phyloP scores from a whole-genome alignment of 192 early-diverging fungal genomes.

The Piromyces finnis region DNA sequence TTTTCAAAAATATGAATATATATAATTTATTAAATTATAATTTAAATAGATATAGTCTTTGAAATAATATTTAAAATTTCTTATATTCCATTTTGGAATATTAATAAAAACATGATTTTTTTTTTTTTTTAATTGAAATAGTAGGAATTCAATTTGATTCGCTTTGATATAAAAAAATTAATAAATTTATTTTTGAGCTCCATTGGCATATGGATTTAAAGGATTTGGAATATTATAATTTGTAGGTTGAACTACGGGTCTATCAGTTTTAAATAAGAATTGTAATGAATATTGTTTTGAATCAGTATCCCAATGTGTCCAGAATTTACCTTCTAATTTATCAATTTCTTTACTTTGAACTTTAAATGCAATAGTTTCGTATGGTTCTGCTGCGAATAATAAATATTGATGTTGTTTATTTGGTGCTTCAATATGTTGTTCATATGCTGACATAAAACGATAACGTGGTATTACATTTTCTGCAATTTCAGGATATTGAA shows the following conservation, averaged over 20 bases:
- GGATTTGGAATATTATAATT: background rate
- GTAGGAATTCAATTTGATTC: no score
- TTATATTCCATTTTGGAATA: no score
- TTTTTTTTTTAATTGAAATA: no score
- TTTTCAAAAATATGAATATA: no score
- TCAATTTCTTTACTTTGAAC: conserved; percentile 89
- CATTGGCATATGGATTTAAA: background rate
- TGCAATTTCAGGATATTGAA: conserved; percentile 80
- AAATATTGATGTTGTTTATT: conserved; percentile 82
- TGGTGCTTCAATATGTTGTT: conserved; percentile 77
- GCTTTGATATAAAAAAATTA: no score
- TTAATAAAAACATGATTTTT: no score
- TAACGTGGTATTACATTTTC: conserved; percentile 68
- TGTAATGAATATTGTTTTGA: conserved; percentile 73
- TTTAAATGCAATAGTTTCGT: conserved; percentile 87
- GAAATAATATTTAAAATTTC: no score
- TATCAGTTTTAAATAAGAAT: conserved; percentile 70
- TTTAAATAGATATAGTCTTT: no score
- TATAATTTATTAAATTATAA: no score
- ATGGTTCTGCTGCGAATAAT: conserved; percentile 87
- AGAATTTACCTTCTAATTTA: conserved; percentile 63
- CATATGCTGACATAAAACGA: conserved; percentile 93
- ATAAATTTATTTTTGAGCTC: background rate
- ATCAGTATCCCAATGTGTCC: conserved; percentile 89
- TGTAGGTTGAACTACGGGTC: background rate